Base-by-base conservation (phyloP, 805 yeast species). In the Candida suzukii region DNA sequence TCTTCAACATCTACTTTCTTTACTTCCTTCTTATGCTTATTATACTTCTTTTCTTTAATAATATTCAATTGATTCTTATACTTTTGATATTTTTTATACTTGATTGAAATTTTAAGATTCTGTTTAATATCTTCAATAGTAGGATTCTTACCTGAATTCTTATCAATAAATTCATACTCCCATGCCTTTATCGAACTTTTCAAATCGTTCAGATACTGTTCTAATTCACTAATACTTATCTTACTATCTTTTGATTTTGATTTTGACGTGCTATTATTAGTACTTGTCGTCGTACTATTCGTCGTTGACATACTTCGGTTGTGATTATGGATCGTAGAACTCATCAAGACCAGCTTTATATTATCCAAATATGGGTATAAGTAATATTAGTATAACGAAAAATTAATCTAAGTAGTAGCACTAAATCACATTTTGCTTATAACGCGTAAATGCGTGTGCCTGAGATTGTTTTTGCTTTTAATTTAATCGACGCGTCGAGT, bases 181-280 rank as follows among this genome's bases (percentile, higher is more conserved):
- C 84, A 79, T 10, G 54, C 53, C 48, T 79, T 79, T 41, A 78
- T 62, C 42, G 68, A 70, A 8, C 58, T 46, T 46, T 71, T 72
- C 27, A 76, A 50, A 38, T 45, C 12, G 3, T 39, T 27, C 35
- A 50, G 12, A 38, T 48, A 45, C 25, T 38, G 39, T 35, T 50
- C 48, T 16, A 53, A 40, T 33, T 46, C 38, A 13, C 38, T 24
- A 7, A 36, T 17, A 28, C 31, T 27, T 12, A 16, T 27, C 22
- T 36, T 36, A 8, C 20, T 17, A 17, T 33, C 18, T 20, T 22
- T 11, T 18, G 19, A 17, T n/a, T 6, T 3, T 14, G 32, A 29
- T 3, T 5, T n/a, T 4, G 32, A 27, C 11, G 13, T 4, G n/a
- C 29, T 27, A 9, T 11, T 14, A 8, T 12, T 5, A 10, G 13